Evolutionary conservation across 495 filamentous ascomycete species (phyloP), one percentile per base, ranked within the genome.

Genomic region (Pseudevernia furfuracea): DNA sequence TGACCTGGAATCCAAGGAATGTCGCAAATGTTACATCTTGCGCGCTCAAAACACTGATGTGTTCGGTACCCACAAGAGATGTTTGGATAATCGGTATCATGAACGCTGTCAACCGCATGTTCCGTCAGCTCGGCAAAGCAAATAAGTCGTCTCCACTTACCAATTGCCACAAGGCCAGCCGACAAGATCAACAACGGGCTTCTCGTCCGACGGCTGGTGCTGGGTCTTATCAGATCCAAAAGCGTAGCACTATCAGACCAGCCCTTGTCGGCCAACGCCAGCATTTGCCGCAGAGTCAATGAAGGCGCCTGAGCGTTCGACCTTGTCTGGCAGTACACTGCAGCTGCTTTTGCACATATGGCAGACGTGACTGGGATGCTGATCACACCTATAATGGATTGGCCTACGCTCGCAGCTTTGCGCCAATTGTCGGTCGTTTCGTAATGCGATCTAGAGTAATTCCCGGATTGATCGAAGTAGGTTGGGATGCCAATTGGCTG

Each of bases 291-390:
- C 10, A 74, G 28, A 23, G 61, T 68, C 44, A 70, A 44, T 9
- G 39, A 9, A 6, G 59, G 59, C 30, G 28, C 6, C 39, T 46
- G 48, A 2, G 10, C 44, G 21, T 61, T n/a, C 12, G 44, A 61
- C 11, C 36, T 28, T 34, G 48, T 36, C 65, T 75, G 74, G 21
- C 71, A 38, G 36, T 66, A 76, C 36, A 71, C 58, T 3, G 71
- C 72, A 7, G 69, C 71, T 4, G 72, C 70, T 36, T 66, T 68
- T 3, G 73, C 67, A 63, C 71, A 74, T 28, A 74, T 66, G 4
- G 69, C 64, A 4, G 73, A 72, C 0, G 71, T 70, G 60, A 74
- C 57, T 5, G 74, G 74, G 28, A 76, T 67, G 6, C 65, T 69
- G n/a, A 74, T 34, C 1, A 72, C 66, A 17, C 46, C 56, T 0